A percentile compares a stretch with the other conserved stretches of the same genome.
These are phyloP conservation scores for Podila epicladia DNA, from an alignment of 192 early-diverging fungal genomes.

Conservation along the genomic window DNA sequence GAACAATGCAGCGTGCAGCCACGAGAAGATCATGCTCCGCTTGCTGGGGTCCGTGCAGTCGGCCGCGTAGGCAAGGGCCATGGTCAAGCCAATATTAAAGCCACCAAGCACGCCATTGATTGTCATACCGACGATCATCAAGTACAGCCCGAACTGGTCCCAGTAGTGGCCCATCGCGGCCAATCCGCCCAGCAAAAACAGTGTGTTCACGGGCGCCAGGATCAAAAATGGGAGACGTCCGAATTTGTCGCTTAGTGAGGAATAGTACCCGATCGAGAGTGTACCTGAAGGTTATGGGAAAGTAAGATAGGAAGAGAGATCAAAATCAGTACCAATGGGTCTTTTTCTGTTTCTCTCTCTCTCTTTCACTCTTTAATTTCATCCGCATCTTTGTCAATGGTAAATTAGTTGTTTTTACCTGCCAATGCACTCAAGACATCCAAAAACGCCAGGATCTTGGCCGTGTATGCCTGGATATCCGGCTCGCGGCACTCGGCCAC, in stretches of 20 bases:
- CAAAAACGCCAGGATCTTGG: constrained; percentile 14
- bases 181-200: constrained; percentile 11
- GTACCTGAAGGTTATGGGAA: background rate
- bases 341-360: too few relatives aligned
- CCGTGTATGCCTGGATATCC: constrained; percentile 37
- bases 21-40: constrained; percentile 26
- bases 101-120: constrained; percentile 26
- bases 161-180: constrained; percentile 23
- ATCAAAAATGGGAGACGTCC: constrained; percentile 29
- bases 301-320: too few relatives aligned
- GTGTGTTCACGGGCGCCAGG: background rate
- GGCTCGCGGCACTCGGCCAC: constrained; percentile 4
- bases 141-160: constrained; percentile 32
- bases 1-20: constrained; percentile 32
- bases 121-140: constrained; percentile 1
- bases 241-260: constrained; percentile 38
- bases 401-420: constrained; percentile 2
- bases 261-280: constrained; percentile 32
- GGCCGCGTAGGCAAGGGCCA: constrained; percentile 38
- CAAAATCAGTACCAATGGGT: too few relatives aligned
- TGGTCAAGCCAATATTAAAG: constrained; percentile 5
- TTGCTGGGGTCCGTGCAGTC: constrained; percentile 27
- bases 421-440: constrained; percentile 23
- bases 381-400: background rate
- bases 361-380: background rate